Conservation (phyloP, 2,329 filamentous ascomycete genomes). For the Pseudovirgaria hyperparasitica region DNA sequence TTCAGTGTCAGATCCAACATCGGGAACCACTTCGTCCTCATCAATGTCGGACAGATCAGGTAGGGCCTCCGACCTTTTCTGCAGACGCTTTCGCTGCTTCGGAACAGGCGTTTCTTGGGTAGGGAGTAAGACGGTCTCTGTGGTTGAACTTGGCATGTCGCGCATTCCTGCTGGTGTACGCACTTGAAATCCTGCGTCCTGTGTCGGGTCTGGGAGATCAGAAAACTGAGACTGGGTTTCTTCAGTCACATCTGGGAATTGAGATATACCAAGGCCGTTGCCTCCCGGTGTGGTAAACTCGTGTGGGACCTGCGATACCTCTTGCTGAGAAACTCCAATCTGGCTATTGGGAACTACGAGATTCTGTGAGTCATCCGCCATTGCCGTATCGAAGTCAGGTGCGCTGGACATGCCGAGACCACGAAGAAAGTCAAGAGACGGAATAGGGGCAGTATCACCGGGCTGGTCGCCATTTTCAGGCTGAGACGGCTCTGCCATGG, state of each 20-base stretch:
- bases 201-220: slow-evolving; percentile 61
- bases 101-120: slow-evolving; percentile 53
- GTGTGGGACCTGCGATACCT: slow-evolving; percentile 8
- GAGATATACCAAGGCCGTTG: slow-evolving; percentile 23
- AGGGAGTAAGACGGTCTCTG: slow-evolving; percentile 52
- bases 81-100: slow-evolving; percentile 46
- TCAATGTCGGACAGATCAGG: slow-evolving; percentile 32
- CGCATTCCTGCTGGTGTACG: slow-evolving; percentile 52
- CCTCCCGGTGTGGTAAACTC: slow-evolving; percentile 16
- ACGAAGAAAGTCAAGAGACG: slow-evolving; percentile 38
- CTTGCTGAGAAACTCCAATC: slow-evolving; percentile 19
- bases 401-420: slow-evolving; percentile 42
- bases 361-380: slow-evolving; percentile 50
- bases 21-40: slow-evolving; percentile 20
- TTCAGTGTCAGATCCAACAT: slow-evolving; percentile 14
- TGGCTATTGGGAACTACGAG: slow-evolving; percentile 45
- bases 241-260: slow-evolving; percentile 10
- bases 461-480: slow-evolving; percentile 18
- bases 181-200: slow-evolving; percentile 65
- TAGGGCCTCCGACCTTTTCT: slow-evolving; percentile 30
- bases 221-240: slow-evolving; percentile 48
- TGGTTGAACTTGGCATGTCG: slow-evolving; percentile 54
- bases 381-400: slow-evolving; percentile 39
- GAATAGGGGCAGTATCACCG: slow-evolving; percentile 27
- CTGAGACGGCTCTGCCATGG: slow-evolving; percentile 53